Conservation (phyloP, 495 filamentous ascomycete species). For the Aspergillus panamensis region DNA sequence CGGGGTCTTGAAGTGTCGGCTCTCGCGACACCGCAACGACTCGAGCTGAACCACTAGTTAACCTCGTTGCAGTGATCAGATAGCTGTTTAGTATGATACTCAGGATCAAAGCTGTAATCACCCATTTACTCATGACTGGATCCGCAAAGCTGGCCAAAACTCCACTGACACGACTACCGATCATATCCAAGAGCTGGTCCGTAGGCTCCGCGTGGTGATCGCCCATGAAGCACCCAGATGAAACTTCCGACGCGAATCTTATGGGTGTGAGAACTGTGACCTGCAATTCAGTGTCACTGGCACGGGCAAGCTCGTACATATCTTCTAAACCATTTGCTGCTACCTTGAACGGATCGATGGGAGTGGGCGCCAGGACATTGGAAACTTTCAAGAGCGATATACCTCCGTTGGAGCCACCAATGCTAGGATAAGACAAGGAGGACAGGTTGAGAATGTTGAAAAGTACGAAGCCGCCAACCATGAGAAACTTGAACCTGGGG, state of each 20-base stretch:
- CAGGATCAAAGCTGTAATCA: conserved; percentile 6
- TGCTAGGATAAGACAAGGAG: conserved; percentile 6
- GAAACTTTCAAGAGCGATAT: conserved; percentile 7
- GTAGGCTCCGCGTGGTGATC: background rate
- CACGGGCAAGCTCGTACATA: background rate
- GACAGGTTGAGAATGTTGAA: conserved; percentile 16
- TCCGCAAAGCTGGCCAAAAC: conserved; percentile 7
- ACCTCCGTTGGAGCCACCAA: background rate
- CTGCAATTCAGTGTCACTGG: background rate
- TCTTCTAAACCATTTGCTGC: conserved; percentile 8
- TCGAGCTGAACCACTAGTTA: background rate
- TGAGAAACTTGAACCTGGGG: conserved; percentile 17
- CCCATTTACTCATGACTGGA: conserved; percentile 11
- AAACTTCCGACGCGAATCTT: conserved; percentile 1
- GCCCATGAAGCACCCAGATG: background rate
- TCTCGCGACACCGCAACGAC: background rate
- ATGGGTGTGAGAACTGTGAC: conserved; percentile 13
- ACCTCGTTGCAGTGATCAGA: conserved; percentile 3
- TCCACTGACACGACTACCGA: conserved; percentile 7
- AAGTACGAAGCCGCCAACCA: conserved; percentile 19
- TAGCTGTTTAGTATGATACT: conserved; percentile 13
- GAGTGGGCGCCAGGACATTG: conserved; percentile 19
- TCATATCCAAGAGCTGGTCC: background rate
- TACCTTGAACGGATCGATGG: conserved; percentile 18
- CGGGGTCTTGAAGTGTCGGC: background rate